Evolutionary conservation across 257 asterid species (phyloP), one percentile per base, ranked within the genome.

Genomic region (Penstemon newberryi): DNA sequence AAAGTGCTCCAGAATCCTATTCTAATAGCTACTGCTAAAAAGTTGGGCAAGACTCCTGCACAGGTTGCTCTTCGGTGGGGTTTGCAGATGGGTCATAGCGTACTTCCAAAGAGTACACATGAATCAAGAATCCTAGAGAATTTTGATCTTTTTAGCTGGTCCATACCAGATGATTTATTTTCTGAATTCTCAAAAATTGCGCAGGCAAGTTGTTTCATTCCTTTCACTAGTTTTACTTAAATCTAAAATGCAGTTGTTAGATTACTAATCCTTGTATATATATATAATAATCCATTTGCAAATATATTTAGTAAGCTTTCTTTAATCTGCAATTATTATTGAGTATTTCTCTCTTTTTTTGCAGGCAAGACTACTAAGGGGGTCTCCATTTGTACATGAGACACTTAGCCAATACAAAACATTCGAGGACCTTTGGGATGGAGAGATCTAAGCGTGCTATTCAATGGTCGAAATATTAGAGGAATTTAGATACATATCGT

Each of bases 401-500:
- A 86, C 86, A 9, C 78, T 75, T 52, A 70, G 96, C 73, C 79
- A 78, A 41, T 92, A 87, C 86, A 92, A 67, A 81, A 86, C 95
- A n/a, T 5, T 83, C 45, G 95, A 92, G 70, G 92, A 89, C 36
- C 80, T 89, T 0, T 92, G 98, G 98, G 98, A 92, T 70, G 96
- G 95, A 54, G 98, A 92, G 75, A 56, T 89, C 57, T 92, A 81
- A 86, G 60, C 56, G 51, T 51, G 52, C 59, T 12, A 13, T 57
- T 13, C 9, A n/a, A 41, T 65, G 60, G 25, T 70, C 15, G 6
- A 5, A n/a, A 7, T 56, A n/a, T 6, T 36, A 38, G 39, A 46
- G 49, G 42, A 25, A 65, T 65, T 19, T 44, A 5, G 33, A 47
- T 56, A 40, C 43, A 36, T 10, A 15, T 38, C 33, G 2, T 25